Percentiles rank a stretch among this genome's conserved stretches.
phyloP scores from a whole-genome alignment of 495 filamentous ascomycete genomes.

The Hypomontagnella submonticulosa region DNA sequence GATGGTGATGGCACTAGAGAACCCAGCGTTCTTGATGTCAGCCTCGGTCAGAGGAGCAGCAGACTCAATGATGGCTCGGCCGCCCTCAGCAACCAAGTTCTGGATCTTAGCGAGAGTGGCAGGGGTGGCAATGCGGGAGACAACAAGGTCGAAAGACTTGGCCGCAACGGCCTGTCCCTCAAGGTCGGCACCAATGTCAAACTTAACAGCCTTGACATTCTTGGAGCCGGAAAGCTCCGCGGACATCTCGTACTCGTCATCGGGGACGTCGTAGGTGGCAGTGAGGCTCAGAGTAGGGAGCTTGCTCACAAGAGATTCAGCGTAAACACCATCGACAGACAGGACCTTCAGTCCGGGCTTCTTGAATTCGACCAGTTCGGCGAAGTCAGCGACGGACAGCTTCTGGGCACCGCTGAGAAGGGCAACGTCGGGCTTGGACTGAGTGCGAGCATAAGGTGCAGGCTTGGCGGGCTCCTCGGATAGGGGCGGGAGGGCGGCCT shows the following conservation, averaged over 20 bases:
- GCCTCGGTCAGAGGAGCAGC: background rate
- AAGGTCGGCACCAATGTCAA: background rate
- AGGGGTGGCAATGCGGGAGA: background rate
- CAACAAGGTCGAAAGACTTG: slow-evolving; percentile 2
- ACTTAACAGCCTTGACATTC: slow-evolving; percentile 4
- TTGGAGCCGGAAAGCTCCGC: slow-evolving; percentile 2
- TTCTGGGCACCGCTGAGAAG: slow-evolving; percentile 13
- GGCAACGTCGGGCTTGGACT: slow-evolving; percentile 37
- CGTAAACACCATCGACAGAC: background rate
- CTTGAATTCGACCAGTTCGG: slow-evolving; percentile 25
- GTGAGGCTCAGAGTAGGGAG: slow-evolving; percentile 1
- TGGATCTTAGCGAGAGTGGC: slow-evolving; percentile 6
- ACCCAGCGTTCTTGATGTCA: background rate
- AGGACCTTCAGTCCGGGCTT: slow-evolving; percentile 27
- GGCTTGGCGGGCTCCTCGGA: slow-evolving; percentile 1
- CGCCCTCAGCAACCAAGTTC: slow-evolving; percentile 3
- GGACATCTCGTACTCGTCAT: slow-evolving; percentile 1
- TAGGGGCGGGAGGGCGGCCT: slow-evolving; percentile 50
- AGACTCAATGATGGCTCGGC: slow-evolving; percentile 1
- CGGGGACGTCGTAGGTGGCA: background rate
- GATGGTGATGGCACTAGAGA: slow-evolving; percentile 2
- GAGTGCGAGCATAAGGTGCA: slow-evolving; percentile 4
- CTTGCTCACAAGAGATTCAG: background rate
- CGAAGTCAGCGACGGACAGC: slow-evolving; percentile 1
- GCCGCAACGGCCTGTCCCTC: background rate